These are phyloP conservation scores for Lindgomyces ingoldianus DNA, from an alignment of 495 filamentous ascomycete species.

Conservation along the genomic window DNA sequence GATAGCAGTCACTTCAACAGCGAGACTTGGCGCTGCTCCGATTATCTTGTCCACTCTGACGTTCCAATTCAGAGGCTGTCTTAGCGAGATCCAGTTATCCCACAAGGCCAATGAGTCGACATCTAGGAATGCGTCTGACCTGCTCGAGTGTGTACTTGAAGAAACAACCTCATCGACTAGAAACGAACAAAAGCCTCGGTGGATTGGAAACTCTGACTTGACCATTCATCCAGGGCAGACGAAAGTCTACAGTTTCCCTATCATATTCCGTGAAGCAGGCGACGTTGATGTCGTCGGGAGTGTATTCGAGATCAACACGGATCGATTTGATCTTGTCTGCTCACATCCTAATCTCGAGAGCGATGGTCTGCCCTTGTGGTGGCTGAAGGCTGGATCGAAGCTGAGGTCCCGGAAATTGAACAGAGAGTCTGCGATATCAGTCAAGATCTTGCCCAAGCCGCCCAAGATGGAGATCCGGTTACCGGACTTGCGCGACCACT, in stretches of 20 bases:
- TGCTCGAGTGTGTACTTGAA: slow-evolving; percentile 22
- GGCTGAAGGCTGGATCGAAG: slow-evolving; percentile 13
- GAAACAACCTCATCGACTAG: slow-evolving; percentile 15
- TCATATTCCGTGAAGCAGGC: slow-evolving; percentile 78
- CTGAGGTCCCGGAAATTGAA: slow-evolving; percentile 51
- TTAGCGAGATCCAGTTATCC: slow-evolving; percentile 37
- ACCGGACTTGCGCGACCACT: slow-evolving; percentile 61
- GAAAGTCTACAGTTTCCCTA: slow-evolving; percentile 69
- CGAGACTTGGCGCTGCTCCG: slow-evolving; percentile 62
- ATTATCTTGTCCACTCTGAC: slow-evolving; percentile 64
- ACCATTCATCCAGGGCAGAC: slow-evolving; percentile 67
- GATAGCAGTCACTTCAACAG: slow-evolving; percentile 68
- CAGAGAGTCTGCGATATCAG: slow-evolving; percentile 51
- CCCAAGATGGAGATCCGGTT: slow-evolving; percentile 82
- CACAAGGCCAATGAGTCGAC: slow-evolving; percentile 19
- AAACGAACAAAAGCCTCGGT: slow-evolving; percentile 43
- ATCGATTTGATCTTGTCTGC: slow-evolving; percentile 70
- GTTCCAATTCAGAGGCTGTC: slow-evolving; percentile 37
- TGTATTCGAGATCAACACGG: slow-evolving; percentile 61
- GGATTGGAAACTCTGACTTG: slow-evolving; percentile 62
- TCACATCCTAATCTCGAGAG: slow-evolving; percentile 53
- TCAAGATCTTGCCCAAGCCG: slow-evolving; percentile 80
- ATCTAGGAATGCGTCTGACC: not conserved
- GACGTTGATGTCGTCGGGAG: slow-evolving; percentile 67
- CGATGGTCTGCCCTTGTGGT: slow-evolving; percentile 41